These are phyloP conservation scores for Phialophora tarda DNA, from an alignment of 2,329 filamentous ascomycete species.

Conservation along the genomic window DNA sequence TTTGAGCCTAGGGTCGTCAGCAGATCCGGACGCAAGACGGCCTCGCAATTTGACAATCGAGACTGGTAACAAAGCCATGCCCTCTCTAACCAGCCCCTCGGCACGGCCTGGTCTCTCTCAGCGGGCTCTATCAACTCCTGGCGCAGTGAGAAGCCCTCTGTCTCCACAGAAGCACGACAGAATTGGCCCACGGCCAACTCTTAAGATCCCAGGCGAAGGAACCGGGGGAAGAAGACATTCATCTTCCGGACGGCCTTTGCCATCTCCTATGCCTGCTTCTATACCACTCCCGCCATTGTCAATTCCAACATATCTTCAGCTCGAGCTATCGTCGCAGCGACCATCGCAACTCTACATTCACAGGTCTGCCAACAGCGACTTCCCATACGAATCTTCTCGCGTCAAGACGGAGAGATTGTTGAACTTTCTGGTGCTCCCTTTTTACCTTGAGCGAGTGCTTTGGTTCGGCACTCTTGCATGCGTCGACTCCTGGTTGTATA, in stretches of 20 bases:
- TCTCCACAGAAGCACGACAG: conserved; percentile 29
- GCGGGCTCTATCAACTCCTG: conserved; percentile 27
- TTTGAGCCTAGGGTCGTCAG: conserved; percentile 42
- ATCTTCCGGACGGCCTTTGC: conserved; percentile 41
- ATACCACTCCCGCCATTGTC: conserved; percentile 68
- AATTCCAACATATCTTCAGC: conserved; percentile 68
- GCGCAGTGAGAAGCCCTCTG: conserved; percentile 27
- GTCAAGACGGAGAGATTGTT: conserved; percentile 89
- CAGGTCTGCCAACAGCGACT: conserved; percentile 61
- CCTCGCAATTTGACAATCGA: conserved; percentile 36
- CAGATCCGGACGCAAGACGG: conserved; percentile 27
- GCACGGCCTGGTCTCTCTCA: conserved; percentile 22
- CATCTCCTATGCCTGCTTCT: conserved; percentile 57
- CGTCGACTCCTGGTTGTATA: conserved; percentile 94
- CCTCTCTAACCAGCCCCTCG: conserved; percentile 17
- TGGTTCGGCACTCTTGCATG: conserved; percentile 90
- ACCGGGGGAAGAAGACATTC: conserved; percentile 28
- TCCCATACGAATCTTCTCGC: conserved; percentile 88
- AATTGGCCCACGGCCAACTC: conserved; percentile 23
- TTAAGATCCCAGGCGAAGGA: conserved; percentile 27
- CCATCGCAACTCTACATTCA: conserved; percentile 70
- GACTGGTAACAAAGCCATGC: conserved; percentile 17
- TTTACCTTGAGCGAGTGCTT: conserved; percentile 80
- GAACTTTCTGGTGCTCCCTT: conserved; percentile 84
- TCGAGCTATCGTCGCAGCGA: conserved; percentile 65